Base-by-base conservation (phyloP, 1,284 basidiomycete species). In the Naganishia liquefaciens region DNA sequence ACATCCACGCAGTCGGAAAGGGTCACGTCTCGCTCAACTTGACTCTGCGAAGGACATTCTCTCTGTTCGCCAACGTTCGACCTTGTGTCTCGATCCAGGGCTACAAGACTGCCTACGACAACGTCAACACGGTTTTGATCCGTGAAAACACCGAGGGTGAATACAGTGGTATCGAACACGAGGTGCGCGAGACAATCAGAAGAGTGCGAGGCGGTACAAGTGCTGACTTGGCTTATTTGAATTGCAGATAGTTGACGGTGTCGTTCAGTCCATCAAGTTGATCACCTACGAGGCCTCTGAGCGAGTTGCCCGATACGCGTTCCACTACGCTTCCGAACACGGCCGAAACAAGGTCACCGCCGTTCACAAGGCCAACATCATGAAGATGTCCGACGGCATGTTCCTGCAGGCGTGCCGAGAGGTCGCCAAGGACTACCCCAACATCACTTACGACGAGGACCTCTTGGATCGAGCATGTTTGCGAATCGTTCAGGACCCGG, bases 341-440 rank as follows among this genome's bases (percentile, higher is more conserved):
- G 90, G 90, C 71, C 84, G 96, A 70, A 88, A 88, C 79, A 88
- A 91, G 73, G 96, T 99, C 69, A 99, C 95, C 39, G 96, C 96
- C 51, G 96, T 99, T 46, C 96, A 99, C 85, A 99, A 99, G 83
- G 96, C 96, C 46, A 97, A 96, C 78, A 98, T 99, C 82, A 99
- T 99, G 79, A 97, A 97, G 87, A 93, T 98, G 90, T 98, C 94
- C 27, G 96, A 99, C 79, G 96, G 96, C 72, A 97, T 99, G 93
- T 99, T 99, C 85, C 83, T 99, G 78, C 90, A 91, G 63, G 96
- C 96, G 49, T 99, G 95, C 81, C 90, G 96, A 70, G 89, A 93
- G 75, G 92, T 99, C 44, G 90, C 95, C 33, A 93, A 96, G 80
- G 93, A 94, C 69, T 99, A 90, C 85, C 96, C 96, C 43, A 86